Evolutionary conservation across 768 basidiomycete genomes (phyloP), one percentile per base, ranked within the genome.

Genomic region (Aureoboletus auriporus): DNA sequence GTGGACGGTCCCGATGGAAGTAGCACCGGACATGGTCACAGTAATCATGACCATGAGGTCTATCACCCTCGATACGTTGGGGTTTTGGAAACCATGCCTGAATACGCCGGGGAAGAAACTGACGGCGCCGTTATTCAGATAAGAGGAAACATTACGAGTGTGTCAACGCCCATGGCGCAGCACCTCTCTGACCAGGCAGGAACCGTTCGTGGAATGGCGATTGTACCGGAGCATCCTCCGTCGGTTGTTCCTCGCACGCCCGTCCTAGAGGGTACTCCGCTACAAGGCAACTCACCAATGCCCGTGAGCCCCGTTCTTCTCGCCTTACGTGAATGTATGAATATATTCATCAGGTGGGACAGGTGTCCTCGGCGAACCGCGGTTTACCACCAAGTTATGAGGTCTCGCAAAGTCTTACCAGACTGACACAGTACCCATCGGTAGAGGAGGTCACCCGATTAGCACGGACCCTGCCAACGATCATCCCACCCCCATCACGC

Each of bases 401-500:
- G 5, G 27, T 41, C 37, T 60, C 58, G 3, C 51, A 47, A 16
- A 31, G n/a, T 14, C 55, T 53, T 11, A 42, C 30, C 20, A 23
- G 20, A 1, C 29, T 39, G 11, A 29, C 6, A 12, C 53, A 44
- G 14, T 39, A 51, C 20, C 28, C 59, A 1, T 69, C 67, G 2
- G 42, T 51, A 14, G 70, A 69, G 35, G 61, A 55, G 37, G 10
- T 60, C 11, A 37, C 49, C 13, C 54, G 41, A 28, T 51, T 54
- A 13, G 31, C 44, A 14, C 59, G 53, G 8, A 51, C 59, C 7
- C 66, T 65, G 26, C 60, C 64, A 13, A 61, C 65, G 62, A 46
- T 69, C 29, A 69, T 72, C 53, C 75, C 73, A 5, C 61, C 62
- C 2, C 54, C 71, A 11, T 70, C 70, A 26, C 67, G 71, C 27